Evolutionary conservation across 139 green algal species (phyloP).

Genomic region (Micromonas pusilla): DNA sequence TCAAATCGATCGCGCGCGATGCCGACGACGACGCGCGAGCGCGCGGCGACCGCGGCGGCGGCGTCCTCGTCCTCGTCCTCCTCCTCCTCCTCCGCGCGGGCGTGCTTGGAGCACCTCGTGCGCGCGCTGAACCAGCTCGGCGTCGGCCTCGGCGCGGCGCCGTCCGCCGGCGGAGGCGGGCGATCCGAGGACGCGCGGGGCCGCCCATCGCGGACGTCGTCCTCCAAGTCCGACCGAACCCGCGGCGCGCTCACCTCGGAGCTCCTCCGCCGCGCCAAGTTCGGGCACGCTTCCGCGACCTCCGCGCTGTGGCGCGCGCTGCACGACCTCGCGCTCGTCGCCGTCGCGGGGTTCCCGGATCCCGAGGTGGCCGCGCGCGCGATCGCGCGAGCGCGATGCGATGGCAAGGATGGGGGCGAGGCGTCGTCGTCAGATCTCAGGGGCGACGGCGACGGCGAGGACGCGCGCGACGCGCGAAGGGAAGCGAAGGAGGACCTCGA

Average conservation of each 20-base stretch:
- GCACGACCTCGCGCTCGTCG: background rate
- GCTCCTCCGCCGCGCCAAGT: background rate
- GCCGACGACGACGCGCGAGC: too few species aligned
- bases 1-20: too few species aligned
- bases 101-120: background rate
- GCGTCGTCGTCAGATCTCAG: background rate
- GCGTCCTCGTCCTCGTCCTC: too few species aligned
- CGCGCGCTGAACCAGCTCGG: background rate
- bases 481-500: background rate
- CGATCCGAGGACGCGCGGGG: too few species aligned
- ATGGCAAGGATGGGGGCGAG: background rate
- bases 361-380: background rate
- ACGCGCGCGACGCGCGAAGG: too few species aligned
- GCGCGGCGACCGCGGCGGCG: too few species aligned
- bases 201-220: too few species aligned
- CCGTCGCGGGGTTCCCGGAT: background rate
- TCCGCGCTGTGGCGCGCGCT: background rate
- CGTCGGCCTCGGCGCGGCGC: too few species aligned
- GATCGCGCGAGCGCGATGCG: background rate
- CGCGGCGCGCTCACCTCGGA: background rate
- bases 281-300: background rate
- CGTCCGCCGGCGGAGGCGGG: too few species aligned
- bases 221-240: too few species aligned
- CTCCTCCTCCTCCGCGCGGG: too few species aligned
- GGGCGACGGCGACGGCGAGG: background rate